phyloP scores from a whole-genome alignment of 73 alveolate species.

The Paramecium primaurelia region DNA sequence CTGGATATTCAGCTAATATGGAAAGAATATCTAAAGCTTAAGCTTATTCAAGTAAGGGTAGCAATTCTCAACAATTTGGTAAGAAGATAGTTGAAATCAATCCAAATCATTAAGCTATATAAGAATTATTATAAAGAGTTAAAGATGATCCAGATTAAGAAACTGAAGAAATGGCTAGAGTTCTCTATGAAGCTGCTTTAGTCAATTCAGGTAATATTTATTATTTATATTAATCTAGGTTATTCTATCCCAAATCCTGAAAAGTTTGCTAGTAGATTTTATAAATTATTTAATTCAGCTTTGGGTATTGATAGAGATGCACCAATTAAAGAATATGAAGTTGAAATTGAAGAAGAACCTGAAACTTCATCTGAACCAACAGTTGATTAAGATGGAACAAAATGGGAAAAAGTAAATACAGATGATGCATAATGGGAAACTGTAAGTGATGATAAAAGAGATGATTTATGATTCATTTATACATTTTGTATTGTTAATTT shows the following conservation, averaged over 20 bases:
- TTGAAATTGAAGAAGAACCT: slow-evolving; percentile 77
- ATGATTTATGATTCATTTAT: slow-evolving; percentile 14
- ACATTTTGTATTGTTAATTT: not conserved
- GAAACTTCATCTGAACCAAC: slow-evolving; percentile 37
- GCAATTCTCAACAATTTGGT: slow-evolving; percentile 65
- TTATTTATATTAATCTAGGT: not conserved
- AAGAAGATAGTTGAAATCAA: slow-evolving; percentile 95
- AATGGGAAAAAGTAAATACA: slow-evolving; percentile 24
- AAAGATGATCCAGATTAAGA: slow-evolving; percentile 74
- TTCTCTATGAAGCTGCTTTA: slow-evolving; percentile 78
- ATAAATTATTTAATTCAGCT: slow-evolving; percentile 72
- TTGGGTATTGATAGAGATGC: slow-evolving; percentile 78
- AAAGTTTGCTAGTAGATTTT: slow-evolving; percentile 63
- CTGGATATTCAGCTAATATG: slow-evolving; percentile 96
- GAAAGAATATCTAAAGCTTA: slow-evolving; percentile 97
- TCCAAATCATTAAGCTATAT: slow-evolving; percentile 96
- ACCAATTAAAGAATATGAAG: slow-evolving; percentile 69
- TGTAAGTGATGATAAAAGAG: not conserved
- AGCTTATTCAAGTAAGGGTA: slow-evolving; percentile 91
- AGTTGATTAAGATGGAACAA: slow-evolving; percentile 40
- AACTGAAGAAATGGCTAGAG: slow-evolving; percentile 71
- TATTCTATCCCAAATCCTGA: slow-evolving; percentile 73
- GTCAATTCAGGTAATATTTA: slow-evolving; percentile 76
- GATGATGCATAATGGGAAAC: not conserved
- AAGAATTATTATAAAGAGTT: slow-evolving; percentile 76